Evolutionary conservation across 257 asterid genomes (phyloP), one percentile per base, ranked within the genome.

Genomic region (Jacaranda mimosifolia): DNA sequence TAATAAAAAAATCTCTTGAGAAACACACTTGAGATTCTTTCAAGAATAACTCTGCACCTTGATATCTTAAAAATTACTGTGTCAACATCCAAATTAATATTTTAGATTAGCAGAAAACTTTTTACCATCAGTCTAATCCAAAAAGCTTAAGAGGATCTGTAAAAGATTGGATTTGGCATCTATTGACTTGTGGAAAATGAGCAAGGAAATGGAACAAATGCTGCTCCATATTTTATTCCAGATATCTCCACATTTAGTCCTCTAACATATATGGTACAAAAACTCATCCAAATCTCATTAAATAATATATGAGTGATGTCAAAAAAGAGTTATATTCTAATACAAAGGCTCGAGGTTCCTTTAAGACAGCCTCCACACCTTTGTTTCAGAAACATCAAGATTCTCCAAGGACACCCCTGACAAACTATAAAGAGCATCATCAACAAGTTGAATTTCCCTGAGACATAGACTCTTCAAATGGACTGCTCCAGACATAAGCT

Each of bases 361-460:
- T 75, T 59, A 19, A 58, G 73, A 84, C 38, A 35, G 74, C 68
- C 65, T 52, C n/a, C 63, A 3, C 56, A 94, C 98, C 97, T 88
- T 85, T 73, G 97, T 89, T 69, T 88, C 90, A 72, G 98, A 94
- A 78, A 92, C 88, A 86, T 94, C 96, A 75, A 94, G 94, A 82
- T 82, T 89, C 87, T 94, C 91, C 87, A 94, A 83, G 78, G 92
- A 89, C 67, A 79, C 64, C 77, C 97, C 98, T 51, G 81, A 80
- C 75, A 94, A 88, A 53, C 67, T 60, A 77, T 81, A 75, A 58
- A 92, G 88, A 70, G 89, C 88, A 86, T 78, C 84, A 70, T 91
- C 91, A 52, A 80, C 86, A 65, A 86, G 85, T 80, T 86, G 84
- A 83, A 90, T 92, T 70, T 83, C 93, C 83, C 91, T 84, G 73